Base-by-base conservation (phyloP, 108 stramenopile genomes). In the Parietichytrium sp. region DNA sequence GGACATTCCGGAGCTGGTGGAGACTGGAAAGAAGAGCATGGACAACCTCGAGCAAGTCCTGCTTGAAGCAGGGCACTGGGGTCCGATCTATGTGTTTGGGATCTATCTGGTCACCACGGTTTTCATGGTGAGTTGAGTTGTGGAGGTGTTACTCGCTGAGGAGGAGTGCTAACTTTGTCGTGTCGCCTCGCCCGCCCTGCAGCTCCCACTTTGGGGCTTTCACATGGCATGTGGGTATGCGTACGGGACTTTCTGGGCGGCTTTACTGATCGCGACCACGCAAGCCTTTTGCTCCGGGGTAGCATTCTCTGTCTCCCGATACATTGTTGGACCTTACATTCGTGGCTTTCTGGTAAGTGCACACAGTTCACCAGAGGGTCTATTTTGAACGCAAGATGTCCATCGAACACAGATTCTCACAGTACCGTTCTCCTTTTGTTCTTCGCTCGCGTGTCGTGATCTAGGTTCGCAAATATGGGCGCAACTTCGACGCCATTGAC, bases 21-120 rank as follows among this genome's bases (percentile, higher is more conserved):
- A 6, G 29, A 33, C 45, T 16, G 61, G 20, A 8, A 72, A 72
- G 33, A 25, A 45, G 38, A n/a, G 45, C 6, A 72, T 72, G 61
- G 61, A 72, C 61, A 72, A 72, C 61, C 42, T 72, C 38, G 61
- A 72, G 61, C 38, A 72, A n/a, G 61, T 72, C 1, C 61, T 72
- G 16, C 38, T 33, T 13, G 61, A 72, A 8, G 38, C 45, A 6
- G 61, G 61, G 16, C 61, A 33, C n/a, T 33, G 36, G 20, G 61
- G 61, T 25, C 61, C 61, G 10, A 6, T 72, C 8, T 20, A 45
- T 33, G 38, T 72, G 38, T 72, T 72, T 45, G 33, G 36, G n/a
- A 72, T 72, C 33, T 72, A 72, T 20, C 38, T 72, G 13, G 45
- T 72, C 33, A 45, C 61, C 7, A 72, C 61, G 42, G 25, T 72